Evolutionary conservation across 129 eudicot species (phyloP).

Genomic region (Pittosporum tobira): DNA sequence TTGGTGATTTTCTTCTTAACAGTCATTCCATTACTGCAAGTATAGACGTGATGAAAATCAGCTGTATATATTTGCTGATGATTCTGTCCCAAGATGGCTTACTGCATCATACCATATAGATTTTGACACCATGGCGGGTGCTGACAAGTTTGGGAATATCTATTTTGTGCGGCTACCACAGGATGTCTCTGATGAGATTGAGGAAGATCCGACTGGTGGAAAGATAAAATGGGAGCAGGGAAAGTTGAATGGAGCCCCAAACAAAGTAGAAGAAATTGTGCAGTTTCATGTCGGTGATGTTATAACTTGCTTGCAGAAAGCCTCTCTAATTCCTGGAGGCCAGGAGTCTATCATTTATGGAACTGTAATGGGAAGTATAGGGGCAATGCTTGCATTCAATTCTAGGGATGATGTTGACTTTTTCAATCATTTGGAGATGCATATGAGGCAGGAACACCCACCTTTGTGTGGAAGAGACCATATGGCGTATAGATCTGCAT

Average conservation of each 20-base stretch:
- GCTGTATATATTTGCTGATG: constrained; percentile 93
- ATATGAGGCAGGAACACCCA: constrained; percentile 94
- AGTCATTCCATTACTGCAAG: constrained; percentile 99
- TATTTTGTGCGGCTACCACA: constrained; percentile 93
- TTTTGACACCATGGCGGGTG: constrained; percentile 97
- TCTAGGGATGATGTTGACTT: constrained; percentile 99
- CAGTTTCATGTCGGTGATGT: constrained; percentile 96
- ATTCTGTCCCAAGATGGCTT: constrained; percentile 90
- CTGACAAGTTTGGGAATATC: constrained; percentile 91
- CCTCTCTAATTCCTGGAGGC: constrained; percentile 93
- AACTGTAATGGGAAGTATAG: constrained; percentile 96
- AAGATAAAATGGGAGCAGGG: constrained; percentile 99
- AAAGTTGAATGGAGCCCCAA: constrained; percentile 93
- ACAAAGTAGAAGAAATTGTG: constrained; percentile 96
- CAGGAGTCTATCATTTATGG: constrained; percentile 87
- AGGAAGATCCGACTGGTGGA: constrained; percentile 99
- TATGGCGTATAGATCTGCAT: constrained; percentile 95
- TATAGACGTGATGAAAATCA: constrained; percentile 96
- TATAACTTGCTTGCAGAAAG: constrained; percentile 87
- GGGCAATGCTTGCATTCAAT: constrained; percentile 83
- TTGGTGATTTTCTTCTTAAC: constrained; percentile 11
- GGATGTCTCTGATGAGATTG: constrained; percentile 97
- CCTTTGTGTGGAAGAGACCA: constrained; percentile 99
- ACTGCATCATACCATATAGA: constrained; percentile 89
- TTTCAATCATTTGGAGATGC: constrained; percentile 98